Evolutionary conservation across 305 asterid species (phyloP).

Genomic region (Fraxinus sp.): DNA sequence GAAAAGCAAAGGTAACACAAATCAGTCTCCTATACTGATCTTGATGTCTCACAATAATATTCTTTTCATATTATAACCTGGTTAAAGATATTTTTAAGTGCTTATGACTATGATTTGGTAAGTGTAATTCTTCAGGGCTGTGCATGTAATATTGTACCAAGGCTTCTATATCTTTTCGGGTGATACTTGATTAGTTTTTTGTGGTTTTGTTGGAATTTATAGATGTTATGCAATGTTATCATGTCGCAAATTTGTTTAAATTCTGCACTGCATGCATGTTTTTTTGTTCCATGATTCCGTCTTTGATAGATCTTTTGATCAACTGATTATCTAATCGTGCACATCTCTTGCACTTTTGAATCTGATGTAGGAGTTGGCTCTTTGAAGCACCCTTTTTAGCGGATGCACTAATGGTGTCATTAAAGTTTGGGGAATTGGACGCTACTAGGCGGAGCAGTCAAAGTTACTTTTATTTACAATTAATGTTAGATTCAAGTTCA

Average conservation of each 20-base stretch:
- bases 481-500: conserved; percentile 14
- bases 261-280: not conserved
- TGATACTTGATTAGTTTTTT: not conserved
- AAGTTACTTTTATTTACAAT: conserved; percentile 4
- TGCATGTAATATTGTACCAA: not conserved
- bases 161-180: not conserved
- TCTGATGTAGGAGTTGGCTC: not conserved
- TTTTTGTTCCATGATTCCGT: not conserved
- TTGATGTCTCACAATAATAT: not conserved
- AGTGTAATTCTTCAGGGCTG: not conserved
- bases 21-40: not conserved
- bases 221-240: not conserved
- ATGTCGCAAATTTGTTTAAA: not conserved
- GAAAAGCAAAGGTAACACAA: not conserved
- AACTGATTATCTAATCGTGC: not conserved
- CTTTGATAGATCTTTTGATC: not conserved
- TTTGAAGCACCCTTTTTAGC: conserved; percentile 50
- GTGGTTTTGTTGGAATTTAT: not conserved
- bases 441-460: conserved; percentile 32
- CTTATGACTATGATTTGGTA: not conserved
- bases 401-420: conserved; percentile 55
- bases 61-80: not conserved
- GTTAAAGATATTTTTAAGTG: not conserved
- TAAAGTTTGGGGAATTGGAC: conserved; percentile 60
- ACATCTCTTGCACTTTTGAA: not conserved